A percentile compares a stretch with the other conserved stretches of the same genome.
Conservation (phyloP, 1,284 basidiomycete genomes). For the Volvariella surrecta region DNA sequence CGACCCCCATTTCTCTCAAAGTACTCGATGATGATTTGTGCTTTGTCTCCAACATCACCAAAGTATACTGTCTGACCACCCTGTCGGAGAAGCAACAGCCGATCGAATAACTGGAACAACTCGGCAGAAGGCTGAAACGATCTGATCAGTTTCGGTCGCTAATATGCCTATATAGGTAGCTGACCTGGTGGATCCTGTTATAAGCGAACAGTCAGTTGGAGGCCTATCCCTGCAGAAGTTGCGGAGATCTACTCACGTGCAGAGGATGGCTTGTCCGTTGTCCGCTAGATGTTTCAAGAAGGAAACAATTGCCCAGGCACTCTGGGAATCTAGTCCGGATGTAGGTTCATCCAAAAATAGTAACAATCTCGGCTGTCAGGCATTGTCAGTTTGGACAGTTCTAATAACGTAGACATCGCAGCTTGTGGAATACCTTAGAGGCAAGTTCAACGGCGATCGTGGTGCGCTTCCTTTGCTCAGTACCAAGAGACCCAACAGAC, state of each 20-base stretch:
- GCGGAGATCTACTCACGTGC: slow-evolving; percentile 47
- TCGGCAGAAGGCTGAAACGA: slow-evolving; percentile 68
- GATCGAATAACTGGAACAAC: slow-evolving; percentile 64
- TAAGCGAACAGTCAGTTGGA: neutral
- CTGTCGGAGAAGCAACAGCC: slow-evolving; percentile 46
- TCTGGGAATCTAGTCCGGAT: slow-evolving; percentile 85
- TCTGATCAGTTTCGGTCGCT: neutral
- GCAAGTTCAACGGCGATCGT: slow-evolving; percentile 84
- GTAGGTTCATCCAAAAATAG: slow-evolving; percentile 83
- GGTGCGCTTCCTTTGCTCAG: slow-evolving; percentile 75
- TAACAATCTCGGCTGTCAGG: slow-evolving; percentile 54
- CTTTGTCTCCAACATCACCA: slow-evolving; percentile 55
- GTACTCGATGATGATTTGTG: slow-evolving; percentile 48
- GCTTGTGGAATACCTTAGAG: slow-evolving; percentile 35
- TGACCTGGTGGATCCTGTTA: slow-evolving; percentile 1
- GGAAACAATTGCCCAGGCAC: slow-evolving; percentile 77
- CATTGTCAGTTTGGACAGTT: slow-evolving; percentile 20
- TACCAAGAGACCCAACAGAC: slow-evolving; percentile 67
- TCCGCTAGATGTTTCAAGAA: slow-evolving; percentile 75
- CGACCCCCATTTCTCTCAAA: slow-evolving; percentile 56
- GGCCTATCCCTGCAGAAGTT: no score
- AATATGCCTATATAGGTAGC: no score
- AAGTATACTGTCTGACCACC: slow-evolving; percentile 70
- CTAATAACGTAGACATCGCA: neutral
- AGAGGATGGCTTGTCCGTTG: slow-evolving; percentile 68